Base-by-base conservation (phyloP, 345 rosid species). In the Combretum micranthum region DNA sequence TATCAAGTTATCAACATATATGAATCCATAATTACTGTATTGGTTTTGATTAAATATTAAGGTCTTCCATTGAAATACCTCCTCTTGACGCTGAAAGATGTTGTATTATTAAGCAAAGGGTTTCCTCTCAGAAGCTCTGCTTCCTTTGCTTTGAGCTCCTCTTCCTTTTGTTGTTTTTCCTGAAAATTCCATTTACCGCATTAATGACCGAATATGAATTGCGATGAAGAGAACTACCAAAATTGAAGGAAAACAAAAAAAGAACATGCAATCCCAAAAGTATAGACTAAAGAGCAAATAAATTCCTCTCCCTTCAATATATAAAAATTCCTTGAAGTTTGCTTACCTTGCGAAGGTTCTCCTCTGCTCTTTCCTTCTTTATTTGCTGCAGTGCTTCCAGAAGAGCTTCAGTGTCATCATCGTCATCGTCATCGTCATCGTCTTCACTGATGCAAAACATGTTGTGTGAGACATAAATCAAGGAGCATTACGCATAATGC, bases 301-400 rank as follows among this genome's bases (percentile, higher is more conserved):
- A 32, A 9, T 25, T 25, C 32, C 32, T 25, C 32, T 25, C 32
- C 32, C 6, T 7, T 25, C 32, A 25, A 3, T 3, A 7, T 25
- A 25, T 25, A 25, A 1, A 32, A 32, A 32, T 32, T 32, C 39
- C 39, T 32, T 32, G 39, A 32, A 32, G 39, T 1, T 7, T 32
- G 43, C 55, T 74, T 72, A 86, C 95, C 90, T 75, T 81, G 23
- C 88, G 83, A 32, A 81, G 79, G 75, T 83, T 82, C 81, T 92
- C 98, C 75, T 92, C 95, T 50, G 82, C 83, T 65, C 92, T 84
- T 79, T 92, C 96, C 76, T 88, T 92, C 84, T 84, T 92, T 62
- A 92, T 88, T 63, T 80, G 80, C 59, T 88, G 96, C n/a, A 88
- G 98, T 82, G 86, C 98, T 15, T 92, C 96, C 88, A 88, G 62